A percentile compares a stretch with the other conserved stretches of the same genome.
phyloP scores from a whole-genome alignment of 1,139 yeast genomes.

The Yamadazyma sp. region DNA sequence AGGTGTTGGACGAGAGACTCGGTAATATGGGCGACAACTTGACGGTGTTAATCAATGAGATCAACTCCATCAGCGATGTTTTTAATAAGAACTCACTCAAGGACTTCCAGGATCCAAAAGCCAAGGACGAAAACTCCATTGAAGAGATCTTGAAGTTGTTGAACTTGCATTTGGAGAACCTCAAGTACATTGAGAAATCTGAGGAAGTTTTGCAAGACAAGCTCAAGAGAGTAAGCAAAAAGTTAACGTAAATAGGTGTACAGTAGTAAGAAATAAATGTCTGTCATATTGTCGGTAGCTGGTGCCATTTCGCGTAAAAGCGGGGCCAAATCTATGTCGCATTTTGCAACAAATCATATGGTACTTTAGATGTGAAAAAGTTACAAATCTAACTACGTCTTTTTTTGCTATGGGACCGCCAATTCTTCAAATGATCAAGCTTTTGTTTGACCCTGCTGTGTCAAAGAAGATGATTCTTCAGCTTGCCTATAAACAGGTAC shows the following conservation, averaged over 20 bases:
- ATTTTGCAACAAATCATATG: neutral
- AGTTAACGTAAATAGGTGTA: neutral
- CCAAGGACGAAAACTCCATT: conserved; percentile 46
- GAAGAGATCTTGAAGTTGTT: conserved; percentile 75
- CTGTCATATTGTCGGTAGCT: no score
- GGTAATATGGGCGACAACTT: conserved; percentile 76
- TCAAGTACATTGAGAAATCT: conserved; percentile 80
- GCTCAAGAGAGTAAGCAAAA: conserved; percentile 35
- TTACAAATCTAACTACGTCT: neutral
- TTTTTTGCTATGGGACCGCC: conserved; percentile 23
- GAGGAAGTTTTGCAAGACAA: conserved; percentile 70
- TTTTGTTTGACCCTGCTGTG: conserved; percentile 41
- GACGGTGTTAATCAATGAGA: conserved; percentile 75
- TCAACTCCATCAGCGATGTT: conserved; percentile 81
- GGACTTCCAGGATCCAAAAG: conserved; percentile 21
- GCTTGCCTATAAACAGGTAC: conserved; percentile 37
- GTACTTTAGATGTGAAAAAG: neutral
- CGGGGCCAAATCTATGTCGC: neutral
- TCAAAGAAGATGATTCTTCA: conserved; percentile 41
- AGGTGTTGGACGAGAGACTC: conserved; percentile 76
- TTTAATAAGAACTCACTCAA: conserved; percentile 58
- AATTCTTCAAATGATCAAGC: conserved; percentile 26
- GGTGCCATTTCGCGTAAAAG: neutral
- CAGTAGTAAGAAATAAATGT: no score
- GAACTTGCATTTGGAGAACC: conserved; percentile 85